Base-by-base conservation (phyloP, 169 alveolate species). In the Perkinsus olseni region DNA sequence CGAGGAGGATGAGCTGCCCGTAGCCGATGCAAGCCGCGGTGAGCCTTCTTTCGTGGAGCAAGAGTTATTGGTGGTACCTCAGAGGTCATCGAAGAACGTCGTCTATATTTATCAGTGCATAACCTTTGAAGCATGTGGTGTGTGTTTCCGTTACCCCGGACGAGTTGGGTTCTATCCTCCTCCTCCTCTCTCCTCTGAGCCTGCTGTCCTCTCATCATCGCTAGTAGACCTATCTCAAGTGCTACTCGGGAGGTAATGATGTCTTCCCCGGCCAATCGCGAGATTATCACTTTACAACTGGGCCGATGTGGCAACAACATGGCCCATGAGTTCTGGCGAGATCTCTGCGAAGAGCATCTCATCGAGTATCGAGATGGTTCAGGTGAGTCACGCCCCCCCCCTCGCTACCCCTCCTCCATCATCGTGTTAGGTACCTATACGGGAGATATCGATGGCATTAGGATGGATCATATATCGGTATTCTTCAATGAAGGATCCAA, bases 241-340 rank as follows among this genome's bases (percentile, higher is more conserved):
- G 50, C 50, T 40, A 40, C 11, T 11, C 50, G 50, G 50, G n/a
- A n/a, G n/a, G 11, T 40, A 11, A 62, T 21, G 34, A 62, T 62
- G 82, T 13, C 0, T 24, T 3, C 36, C 8, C 34, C 82, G 34
- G 82, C 37, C 82, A 62, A 62, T 28, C 13, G 82, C 10, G 82
- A 62, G 82, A 62, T 62, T 3, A 62, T 62, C 28, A 62, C 82
- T 21, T 24, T 62, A 21, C 82, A 62, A 62, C 34, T 91, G 28
- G 74, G 93, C 17, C 20, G 38, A 17, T 91, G 82, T 34, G 93
- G 93, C 45, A 91, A 91, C 36, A 39, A 38, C 6, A 91, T 91
- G 39, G 74, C 74, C 0, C 93, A 91, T 62, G 93, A 92, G 51
- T 92, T 92, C 50, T 92, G 93, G 93, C 40, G 93, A 38, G 93